These are phyloP conservation scores for Sphenostylis stenocarpa DNA, from an alignment of 306 rosid genomes.

Conservation along the genomic window DNA sequence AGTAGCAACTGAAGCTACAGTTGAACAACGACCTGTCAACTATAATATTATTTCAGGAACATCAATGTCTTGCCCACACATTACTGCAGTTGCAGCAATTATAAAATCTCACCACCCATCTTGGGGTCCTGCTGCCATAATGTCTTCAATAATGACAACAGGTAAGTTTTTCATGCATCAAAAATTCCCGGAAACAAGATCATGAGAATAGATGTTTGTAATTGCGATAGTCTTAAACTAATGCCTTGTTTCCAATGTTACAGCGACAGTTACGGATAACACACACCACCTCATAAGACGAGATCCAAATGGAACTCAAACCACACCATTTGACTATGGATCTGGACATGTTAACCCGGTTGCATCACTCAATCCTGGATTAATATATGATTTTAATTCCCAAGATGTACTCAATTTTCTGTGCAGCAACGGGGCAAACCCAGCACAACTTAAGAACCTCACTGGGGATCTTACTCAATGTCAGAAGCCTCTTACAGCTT, in stretches of 20 bases:
- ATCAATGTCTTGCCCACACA: slow-evolving; percentile 71
- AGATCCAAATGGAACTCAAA: slow-evolving; percentile 65
- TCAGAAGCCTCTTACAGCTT: slow-evolving; percentile 42
- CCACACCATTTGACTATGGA: slow-evolving; percentile 64
- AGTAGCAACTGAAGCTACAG: slow-evolving; percentile 43
- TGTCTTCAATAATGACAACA: slow-evolving; percentile 67
- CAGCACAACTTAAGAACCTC: slow-evolving; percentile 61
- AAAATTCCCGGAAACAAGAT: background rate
- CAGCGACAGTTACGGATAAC: slow-evolving; percentile 57
- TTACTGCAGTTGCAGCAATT: slow-evolving; percentile 60
- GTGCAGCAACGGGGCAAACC: slow-evolving; percentile 58
- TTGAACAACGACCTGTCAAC: slow-evolving; percentile 44
- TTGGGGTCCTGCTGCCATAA: slow-evolving; percentile 72
- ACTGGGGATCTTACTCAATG: slow-evolving; percentile 44
- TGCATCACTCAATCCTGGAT: slow-evolving; percentile 60
- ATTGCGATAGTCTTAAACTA: background rate
- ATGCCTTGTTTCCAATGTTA: slow-evolving; percentile 28
- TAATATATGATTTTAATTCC: slow-evolving; percentile 57
- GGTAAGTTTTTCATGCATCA: slow-evolving; percentile 31
- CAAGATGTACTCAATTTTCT: slow-evolving; percentile 61
- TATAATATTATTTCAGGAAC: slow-evolving; percentile 71
- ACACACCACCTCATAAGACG: slow-evolving; percentile 42
- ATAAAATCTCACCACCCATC: slow-evolving; percentile 51
- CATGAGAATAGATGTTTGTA: slow-evolving; percentile 6
- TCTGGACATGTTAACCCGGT: slow-evolving; percentile 64